Base-by-base conservation (phyloP, 1,284 basidiomycete genomes). In the Paramarasmius palmivorus region DNA sequence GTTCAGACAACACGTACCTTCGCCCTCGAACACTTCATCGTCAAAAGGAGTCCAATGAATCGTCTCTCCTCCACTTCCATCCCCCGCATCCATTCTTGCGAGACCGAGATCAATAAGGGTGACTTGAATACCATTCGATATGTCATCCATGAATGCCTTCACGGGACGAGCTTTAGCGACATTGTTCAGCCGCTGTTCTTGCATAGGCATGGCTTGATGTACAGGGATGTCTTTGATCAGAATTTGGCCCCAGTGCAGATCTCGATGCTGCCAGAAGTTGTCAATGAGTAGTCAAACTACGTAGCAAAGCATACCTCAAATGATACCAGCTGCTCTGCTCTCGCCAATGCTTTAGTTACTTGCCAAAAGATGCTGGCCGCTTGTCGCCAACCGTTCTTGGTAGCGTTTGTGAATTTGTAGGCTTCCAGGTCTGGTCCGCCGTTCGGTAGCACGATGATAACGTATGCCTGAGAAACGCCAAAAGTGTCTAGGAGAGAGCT, bases 231-330 rank as follows among this genome's bases (percentile, higher is more conserved):
- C 76, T 61, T 84, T 85, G 45, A 99, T 84, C 9, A 99, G 81
- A 47, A 99, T 90, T 69, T 99, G 97, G n/a, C 96, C 96, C 85
- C 94, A 94, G 65, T 99, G 96, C 34, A 99, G 79, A 69, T 99
- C 96, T 17, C 96, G 93, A 71, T 99, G 97, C 92, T 97, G 53
- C 37, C 32, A 7, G 39, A 38, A 50, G 20, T 29, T 47, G 39
- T 56, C n/a, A 53, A 37, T 47, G 15, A 19, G 25, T 19, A 36
- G 46, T 37, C 3, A 36, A 32, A 47, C 8, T 6, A 20, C 41
- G 15, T 19, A 17, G 19, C 23, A n/a, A 51, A 29, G 36, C 78
- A 60, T 59, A 95, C 95, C 82, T 99, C 96, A 60, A 99, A 98
- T 17, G 81, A 76, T 12, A 87, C 83, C 50, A 85, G 72, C 20